Conservation (phyloP, 371 early-diverging fungal species). For the Mortierella sp. region DNA sequence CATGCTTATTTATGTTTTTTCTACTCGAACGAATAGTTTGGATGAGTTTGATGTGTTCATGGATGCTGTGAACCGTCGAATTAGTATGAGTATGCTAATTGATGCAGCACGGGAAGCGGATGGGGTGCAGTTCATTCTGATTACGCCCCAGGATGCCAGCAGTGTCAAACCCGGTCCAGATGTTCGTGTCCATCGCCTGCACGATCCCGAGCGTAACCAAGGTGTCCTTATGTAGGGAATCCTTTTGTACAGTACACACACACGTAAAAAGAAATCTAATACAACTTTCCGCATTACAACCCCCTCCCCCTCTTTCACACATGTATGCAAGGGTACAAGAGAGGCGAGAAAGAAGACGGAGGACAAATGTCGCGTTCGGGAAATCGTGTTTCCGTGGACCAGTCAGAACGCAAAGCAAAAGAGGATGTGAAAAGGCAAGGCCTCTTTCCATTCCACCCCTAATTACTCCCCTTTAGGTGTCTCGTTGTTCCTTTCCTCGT, state of each 20-base stretch:
- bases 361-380: too few species aligned
- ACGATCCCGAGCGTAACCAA: slow-evolving; percentile 80
- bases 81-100: slow-evolving; percentile 91
- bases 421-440: neutral
- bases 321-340: neutral
- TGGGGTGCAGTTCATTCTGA: slow-evolving; percentile 92
- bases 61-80: slow-evolving; percentile 98
- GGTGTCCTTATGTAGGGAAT: slow-evolving; percentile 20
- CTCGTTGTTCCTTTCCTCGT: neutral
- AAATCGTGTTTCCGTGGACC: slow-evolving; percentile 3
- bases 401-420: neutral
- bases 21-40: slow-evolving; percentile 63
- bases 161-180: slow-evolving; percentile 74
- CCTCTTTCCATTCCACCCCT: neutral
- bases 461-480: neutral
- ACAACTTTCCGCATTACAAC: neutral
- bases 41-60: slow-evolving; percentile 99
- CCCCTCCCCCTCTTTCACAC: neutral
- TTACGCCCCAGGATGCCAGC: slow-evolving; percentile 91
- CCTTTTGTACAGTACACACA: neutral
- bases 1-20: neutral
- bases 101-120: slow-evolving; percentile 79
- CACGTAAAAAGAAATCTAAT: neutral
- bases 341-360: too few species aligned
- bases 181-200: slow-evolving; percentile 76